These are phyloP conservation scores for Podila epigama DNA, from an alignment of 192 early-diverging fungal genomes.

Conservation along the genomic window DNA sequence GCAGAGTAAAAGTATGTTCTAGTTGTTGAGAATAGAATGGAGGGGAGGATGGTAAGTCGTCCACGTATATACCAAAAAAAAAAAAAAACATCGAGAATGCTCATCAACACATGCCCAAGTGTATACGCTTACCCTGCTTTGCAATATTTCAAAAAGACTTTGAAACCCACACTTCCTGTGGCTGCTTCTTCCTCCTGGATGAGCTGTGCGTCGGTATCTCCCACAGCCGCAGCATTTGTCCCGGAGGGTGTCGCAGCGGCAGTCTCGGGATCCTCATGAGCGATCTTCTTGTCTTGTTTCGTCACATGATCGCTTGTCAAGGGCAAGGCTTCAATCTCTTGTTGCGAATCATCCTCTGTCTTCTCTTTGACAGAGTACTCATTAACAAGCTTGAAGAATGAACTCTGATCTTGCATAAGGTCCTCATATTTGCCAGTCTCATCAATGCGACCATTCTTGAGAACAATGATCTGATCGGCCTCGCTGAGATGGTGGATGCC, in stretches of 20 bases:
- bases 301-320: background rate
- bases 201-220: slow-evolving; percentile 52
- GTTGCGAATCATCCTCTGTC: background rate
- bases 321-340: background rate
- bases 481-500: slow-evolving; percentile 75
- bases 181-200: slow-evolving; percentile 81
- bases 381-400: slow-evolving; percentile 68
- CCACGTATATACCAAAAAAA: background rate
- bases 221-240: background rate
- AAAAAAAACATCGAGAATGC: background rate
- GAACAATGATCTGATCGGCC: slow-evolving; percentile 68
- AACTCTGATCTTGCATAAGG: slow-evolving; percentile 67
- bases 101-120: no score
- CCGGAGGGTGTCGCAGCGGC: slow-evolving; percentile 15
- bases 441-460: slow-evolving; percentile 70
- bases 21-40: slow-evolving; percentile 11
- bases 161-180: slow-evolving; percentile 80
- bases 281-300: no score
- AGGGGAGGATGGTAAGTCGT: slow-evolving; percentile 49
- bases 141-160: slow-evolving; percentile 76
- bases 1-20: slow-evolving; percentile 2
- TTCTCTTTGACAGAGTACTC: slow-evolving; percentile 63
- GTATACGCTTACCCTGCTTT: slow-evolving; percentile 60
- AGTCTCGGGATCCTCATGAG: background rate
- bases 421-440: slow-evolving; percentile 67